Base-by-base conservation (phyloP, 2,329 filamentous ascomycete genomes). In the Alternaria postmessia region DNA sequence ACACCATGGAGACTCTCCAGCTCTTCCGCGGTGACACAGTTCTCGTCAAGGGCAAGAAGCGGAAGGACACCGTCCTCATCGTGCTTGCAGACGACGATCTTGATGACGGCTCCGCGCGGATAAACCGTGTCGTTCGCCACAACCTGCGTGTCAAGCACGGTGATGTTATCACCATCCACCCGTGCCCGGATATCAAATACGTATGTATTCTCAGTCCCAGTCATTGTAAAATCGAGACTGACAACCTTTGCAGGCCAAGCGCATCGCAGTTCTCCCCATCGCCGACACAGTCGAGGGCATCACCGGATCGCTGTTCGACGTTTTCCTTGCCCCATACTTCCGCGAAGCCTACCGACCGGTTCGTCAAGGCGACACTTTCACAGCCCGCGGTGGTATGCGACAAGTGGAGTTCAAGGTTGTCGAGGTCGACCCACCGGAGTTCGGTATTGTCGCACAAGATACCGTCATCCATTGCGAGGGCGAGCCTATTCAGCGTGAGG, bases 101-200 rank as follows among this genome's bases (percentile, higher is more conserved):
- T 56, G 95, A 99, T 84, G 95, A 99, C 78, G 95, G 95, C 71
- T 97, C 91, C 74, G 95, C 92, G 72, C 91, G 95, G 76, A 95
- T 99, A 86, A 99, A 99, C 87, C 92, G 96, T 80, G 95, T 98
- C 65, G 94, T 98, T 75, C 91, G 95, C 80, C 95, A 98, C 87
- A 99, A 99, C 82, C 88, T 99, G 66, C 91, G 95, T 59, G 94
- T 99, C 75, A 98, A 98, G 89, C 94, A 97, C 78, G 95, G 95
- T 78, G 95, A 99, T 79, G 92, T 98, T 78, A 91, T 99, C 82
- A 97, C 94, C 63, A 93, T 99, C 67, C 93, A 98, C 83, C 89
- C 96, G 56, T 99, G 95, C 85, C 94, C 95, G 18, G 95, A 99
- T 81, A 99, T 99, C 86, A 99, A 99, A 97, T 99, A 99, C 81